Conservation (phyloP, 352 stramenopile species). For the Peronospora destructor region DNA sequence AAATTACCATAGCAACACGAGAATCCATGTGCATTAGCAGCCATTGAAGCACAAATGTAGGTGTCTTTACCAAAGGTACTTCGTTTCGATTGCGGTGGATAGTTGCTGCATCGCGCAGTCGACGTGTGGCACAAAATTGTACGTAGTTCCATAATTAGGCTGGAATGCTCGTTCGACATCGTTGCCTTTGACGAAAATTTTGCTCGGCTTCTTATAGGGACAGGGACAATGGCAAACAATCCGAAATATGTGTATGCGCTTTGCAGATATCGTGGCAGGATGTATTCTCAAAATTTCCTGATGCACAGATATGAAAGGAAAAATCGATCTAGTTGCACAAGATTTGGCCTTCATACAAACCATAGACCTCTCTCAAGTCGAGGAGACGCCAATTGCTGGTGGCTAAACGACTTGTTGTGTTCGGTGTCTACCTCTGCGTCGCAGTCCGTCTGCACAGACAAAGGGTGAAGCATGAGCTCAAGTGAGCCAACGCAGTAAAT, state of each 20-base stretch:
- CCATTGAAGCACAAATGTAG: too few species aligned
- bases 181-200: constrained; percentile 6
- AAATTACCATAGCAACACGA: too few species aligned
- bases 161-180: constrained; percentile 10
- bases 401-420: constrained; percentile 6
- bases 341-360: constrained; percentile 18
- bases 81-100: too few species aligned
- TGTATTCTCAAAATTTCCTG: constrained; percentile 12
- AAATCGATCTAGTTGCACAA: constrained; percentile 8
- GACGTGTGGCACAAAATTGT: too few species aligned
- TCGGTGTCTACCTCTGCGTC: constrained; percentile 6
- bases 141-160: too few species aligned
- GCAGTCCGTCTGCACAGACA: constrained; percentile 15
- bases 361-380: constrained; percentile 22
- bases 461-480: constrained; percentile 9
- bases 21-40: too few species aligned
- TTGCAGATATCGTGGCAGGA: constrained; percentile 3
- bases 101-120: too few species aligned
- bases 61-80: too few species aligned
- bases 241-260: neutral
- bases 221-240: too few species aligned
- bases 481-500: neutral
- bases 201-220: constrained; percentile 7
- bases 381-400: constrained; percentile 16
- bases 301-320: constrained; percentile 13